Conservation (phyloP, 2,329 filamentous ascomycete genomes). For the Phaeosphaeriaceae sp. region DNA sequence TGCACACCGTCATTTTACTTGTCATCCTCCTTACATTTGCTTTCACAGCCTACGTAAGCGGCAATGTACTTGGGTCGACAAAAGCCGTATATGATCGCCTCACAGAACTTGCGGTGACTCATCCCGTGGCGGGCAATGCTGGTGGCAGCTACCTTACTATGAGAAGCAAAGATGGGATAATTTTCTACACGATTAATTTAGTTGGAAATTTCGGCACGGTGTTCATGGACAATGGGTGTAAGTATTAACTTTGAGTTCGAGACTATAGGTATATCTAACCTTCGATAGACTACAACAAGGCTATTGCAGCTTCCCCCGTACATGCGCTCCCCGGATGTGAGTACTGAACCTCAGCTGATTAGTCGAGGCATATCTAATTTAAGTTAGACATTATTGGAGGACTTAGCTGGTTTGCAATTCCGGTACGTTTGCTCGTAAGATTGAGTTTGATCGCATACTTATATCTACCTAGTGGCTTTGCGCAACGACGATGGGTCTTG, state of each 20-base stretch:
- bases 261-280: constrained; percentile 4
- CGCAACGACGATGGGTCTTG: constrained; percentile 55
- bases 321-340: constrained; percentile 75
- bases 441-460: too few relatives aligned
- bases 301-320: constrained; percentile 84
- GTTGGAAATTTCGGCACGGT: constrained; percentile 84
- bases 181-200: constrained; percentile 91
- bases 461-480: constrained; percentile 44
- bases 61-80: constrained; percentile 74
- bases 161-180: constrained; percentile 77
- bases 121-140: constrained; percentile 80
- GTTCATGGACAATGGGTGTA: constrained; percentile 81
- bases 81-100: constrained; percentile 79
- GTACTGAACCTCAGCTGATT: too few relatives aligned
- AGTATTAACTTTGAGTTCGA: background rate
- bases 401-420: constrained; percentile 57
- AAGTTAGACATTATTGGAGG: constrained; percentile 43
- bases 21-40: constrained; percentile 86
- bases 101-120: constrained; percentile 67
- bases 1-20: constrained; percentile 83
- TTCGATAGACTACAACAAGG: constrained; percentile 73
- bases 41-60: constrained; percentile 80
- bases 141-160: constrained; percentile 86
- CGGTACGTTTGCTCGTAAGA: constrained; percentile 9
- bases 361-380: too few relatives aligned